Evolutionary conservation across 2,329 filamentous ascomycete species (phyloP).

Genomic region (Neoarthrinium moseri): DNA sequence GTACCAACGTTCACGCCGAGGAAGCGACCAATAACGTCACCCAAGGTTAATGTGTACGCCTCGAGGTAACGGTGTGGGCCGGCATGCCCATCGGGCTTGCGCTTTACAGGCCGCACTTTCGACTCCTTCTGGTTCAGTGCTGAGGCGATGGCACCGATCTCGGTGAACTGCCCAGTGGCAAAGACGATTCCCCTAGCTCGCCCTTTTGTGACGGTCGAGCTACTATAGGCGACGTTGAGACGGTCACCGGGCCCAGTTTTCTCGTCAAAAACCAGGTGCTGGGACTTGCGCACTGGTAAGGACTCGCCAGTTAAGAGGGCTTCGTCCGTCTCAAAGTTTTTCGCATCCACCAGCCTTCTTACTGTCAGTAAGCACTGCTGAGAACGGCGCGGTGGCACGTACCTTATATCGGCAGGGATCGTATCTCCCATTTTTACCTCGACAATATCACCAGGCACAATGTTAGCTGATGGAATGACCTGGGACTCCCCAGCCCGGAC

Average conservation of each 20-base stretch:
- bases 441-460: constrained; percentile 58
- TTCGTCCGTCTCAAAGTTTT: constrained; percentile 61
- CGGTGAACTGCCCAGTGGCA: constrained; percentile 60
- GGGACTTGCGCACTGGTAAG: constrained; percentile 54
- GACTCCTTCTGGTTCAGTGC: constrained; percentile 57
- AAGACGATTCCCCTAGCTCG: constrained; percentile 60
- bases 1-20: constrained; percentile 66
- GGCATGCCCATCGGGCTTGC: constrained; percentile 49
- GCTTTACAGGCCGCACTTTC: constrained; percentile 48
- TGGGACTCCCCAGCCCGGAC: constrained; percentile 48
- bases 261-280: constrained; percentile 45
- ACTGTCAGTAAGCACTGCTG: no score
- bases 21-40: constrained; percentile 50
- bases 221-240: constrained; percentile 61
- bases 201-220: constrained; percentile 61
- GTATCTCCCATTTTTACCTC: constrained; percentile 50
- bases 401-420: constrained; percentile 39
- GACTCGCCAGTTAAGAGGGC: constrained; percentile 64
- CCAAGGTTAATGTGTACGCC: constrained; percentile 47
- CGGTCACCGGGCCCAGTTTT: constrained; percentile 60
- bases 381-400: no score
- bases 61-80: constrained; percentile 51
- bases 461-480: constrained; percentile 50
- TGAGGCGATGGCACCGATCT: constrained; percentile 65
- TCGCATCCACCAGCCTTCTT: constrained; percentile 48